These are phyloP conservation scores for Colletotrichum liriopes DNA, from an alignment of 2,329 filamentous ascomycete species.

Conservation along the genomic window DNA sequence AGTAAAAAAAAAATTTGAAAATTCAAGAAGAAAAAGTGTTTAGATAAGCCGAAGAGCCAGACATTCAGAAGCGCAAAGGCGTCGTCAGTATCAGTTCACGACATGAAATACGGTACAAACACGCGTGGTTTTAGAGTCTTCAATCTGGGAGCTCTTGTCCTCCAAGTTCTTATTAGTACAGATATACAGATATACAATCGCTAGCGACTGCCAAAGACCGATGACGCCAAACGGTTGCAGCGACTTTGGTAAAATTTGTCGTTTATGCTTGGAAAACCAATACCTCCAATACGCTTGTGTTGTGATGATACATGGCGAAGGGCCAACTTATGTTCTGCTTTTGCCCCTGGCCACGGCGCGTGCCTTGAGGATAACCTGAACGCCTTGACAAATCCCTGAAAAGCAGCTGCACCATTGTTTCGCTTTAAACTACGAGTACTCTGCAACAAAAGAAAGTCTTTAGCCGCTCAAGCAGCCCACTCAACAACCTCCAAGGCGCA, in stretches of 20 bases:
- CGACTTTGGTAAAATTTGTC: neutral
- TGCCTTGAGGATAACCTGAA: conserved; percentile 15
- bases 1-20: too few relatives aligned
- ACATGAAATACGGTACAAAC: neutral
- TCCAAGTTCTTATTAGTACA: conserved; percentile 1
- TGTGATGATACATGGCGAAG: conserved; percentile 14
- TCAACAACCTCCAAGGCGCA: conserved; percentile 92
- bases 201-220: neutral
- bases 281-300: neutral
- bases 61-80: neutral
- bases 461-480: conserved; percentile 73
- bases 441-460: conserved; percentile 18
- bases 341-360: neutral
- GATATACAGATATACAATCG: neutral
- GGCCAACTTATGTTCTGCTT: conserved; percentile 4
- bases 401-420: conserved; percentile 2
- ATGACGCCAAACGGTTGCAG: neutral
- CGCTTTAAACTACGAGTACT: neutral
- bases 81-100: too few relatives aligned
- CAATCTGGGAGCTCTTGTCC: neutral
- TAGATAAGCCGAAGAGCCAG: too few relatives aligned
- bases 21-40: too few relatives aligned
- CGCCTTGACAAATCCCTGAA: neutral
- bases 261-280: neutral
- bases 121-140: neutral